A percentile compares a stretch with the other conserved stretches of the same genome.
phyloP scores from a whole-genome alignment of 108 stramenopile species.

The Cyclostephanos tholiformis region DNA sequence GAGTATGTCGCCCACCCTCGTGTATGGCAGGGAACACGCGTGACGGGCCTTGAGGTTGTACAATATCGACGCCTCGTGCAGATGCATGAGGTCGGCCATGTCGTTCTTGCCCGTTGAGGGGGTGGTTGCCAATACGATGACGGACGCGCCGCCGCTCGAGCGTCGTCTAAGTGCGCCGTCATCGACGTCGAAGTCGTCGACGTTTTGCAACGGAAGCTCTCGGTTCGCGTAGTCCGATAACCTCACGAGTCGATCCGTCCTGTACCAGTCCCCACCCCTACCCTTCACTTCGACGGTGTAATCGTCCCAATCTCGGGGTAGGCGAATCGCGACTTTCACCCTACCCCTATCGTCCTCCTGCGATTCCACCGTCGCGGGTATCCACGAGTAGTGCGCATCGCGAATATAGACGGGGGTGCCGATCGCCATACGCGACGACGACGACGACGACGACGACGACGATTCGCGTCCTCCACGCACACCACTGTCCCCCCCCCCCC shows the following conservation, averaged over 20 bases:
- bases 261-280: background rate
- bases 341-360: constrained; percentile 36
- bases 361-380: constrained; percentile 70
- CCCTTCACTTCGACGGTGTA: constrained; percentile 35
- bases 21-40: constrained; percentile 72
- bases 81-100: constrained; percentile 86
- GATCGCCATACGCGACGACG: constrained; percentile 21
- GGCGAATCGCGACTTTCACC: constrained; percentile 49
- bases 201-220: constrained; percentile 67
- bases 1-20: constrained; percentile 89
- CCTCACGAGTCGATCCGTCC: constrained; percentile 53
- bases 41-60: constrained; percentile 88
- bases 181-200: constrained; percentile 27
- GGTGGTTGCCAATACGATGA: no score
- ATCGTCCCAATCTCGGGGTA: constrained; percentile 60
- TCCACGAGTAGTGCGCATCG: constrained; percentile 73
- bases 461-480: background rate
- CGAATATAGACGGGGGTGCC: constrained; percentile 58
- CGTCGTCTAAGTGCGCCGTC: no score
- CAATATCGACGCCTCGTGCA: constrained; percentile 97
- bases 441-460: no score
- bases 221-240: constrained; percentile 62
- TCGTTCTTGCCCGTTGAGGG: constrained; percentile 59
- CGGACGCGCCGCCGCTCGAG: no score
- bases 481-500: no score